Evolutionary conservation across 2,329 filamentous ascomycete genomes (phyloP).

Genomic region (Colletotrichum lini): DNA sequence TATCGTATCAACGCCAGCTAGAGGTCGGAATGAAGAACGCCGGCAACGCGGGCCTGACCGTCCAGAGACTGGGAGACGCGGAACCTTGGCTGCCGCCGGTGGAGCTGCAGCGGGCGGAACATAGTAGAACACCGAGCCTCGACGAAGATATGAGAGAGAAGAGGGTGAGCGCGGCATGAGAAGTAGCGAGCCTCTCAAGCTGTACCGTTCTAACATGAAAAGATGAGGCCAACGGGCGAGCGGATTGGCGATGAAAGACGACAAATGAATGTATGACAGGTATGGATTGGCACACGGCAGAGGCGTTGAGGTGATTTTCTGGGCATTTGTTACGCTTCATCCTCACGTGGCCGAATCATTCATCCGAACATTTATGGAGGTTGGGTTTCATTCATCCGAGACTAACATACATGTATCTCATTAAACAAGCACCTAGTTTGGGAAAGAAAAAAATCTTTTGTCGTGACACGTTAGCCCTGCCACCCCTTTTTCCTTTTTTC

Average conservation of each 20-base stretch:
- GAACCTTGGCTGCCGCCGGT: slow-evolving; percentile 40
- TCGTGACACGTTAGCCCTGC: neutral
- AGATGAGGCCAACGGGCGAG: neutral
- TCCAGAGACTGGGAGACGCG: slow-evolving; percentile 57
- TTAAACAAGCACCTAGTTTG: neutral
- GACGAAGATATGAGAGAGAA: slow-evolving; percentile 23
- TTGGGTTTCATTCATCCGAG: slow-evolving; percentile 1
- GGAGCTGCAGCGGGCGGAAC: slow-evolving; percentile 16
- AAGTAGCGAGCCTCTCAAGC: neutral
- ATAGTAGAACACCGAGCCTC: slow-evolving; percentile 18
- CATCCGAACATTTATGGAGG: neutral
- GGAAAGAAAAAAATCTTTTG: no score
- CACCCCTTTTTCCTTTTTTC: neutral
- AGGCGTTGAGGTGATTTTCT: neutral
- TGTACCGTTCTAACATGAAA: no score
- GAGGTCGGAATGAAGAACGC: slow-evolving; percentile 64
- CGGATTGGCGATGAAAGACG: neutral
- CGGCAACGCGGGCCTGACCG: slow-evolving; percentile 59
- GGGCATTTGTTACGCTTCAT: neutral
- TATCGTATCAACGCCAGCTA: slow-evolving; percentile 68
- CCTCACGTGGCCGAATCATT: neutral
- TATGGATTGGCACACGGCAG: neutral
- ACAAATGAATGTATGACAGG: slow-evolving; percentile 13
- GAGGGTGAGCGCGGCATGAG: slow-evolving; percentile 2
- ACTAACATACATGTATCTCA: neutral